Evolutionary conservation across 495 filamentous ascomycete species (phyloP), one percentile per base, ranked within the genome.

Genomic region (Penicillium goetzii): DNA sequence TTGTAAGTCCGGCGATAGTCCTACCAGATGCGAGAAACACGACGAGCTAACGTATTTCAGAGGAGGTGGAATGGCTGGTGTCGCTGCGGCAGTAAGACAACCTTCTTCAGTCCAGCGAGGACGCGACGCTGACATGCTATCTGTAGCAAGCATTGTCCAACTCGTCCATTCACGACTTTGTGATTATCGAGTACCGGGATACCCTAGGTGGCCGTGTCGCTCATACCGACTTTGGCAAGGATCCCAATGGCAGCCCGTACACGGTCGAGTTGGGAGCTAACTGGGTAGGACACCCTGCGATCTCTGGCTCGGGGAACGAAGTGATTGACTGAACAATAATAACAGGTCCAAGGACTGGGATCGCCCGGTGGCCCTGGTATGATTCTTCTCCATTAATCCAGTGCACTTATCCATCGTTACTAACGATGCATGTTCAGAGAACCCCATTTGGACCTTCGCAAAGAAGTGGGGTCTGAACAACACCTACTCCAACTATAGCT

Each of bases 61-160:
- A 23, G 71, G 71, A 41, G 69, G 68, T 60, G 71, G 69, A 47
- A 83, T 85, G 58, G 81, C 88, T 4, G 88, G 88, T 28, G 88
- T 90, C 49, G 87, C 87, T n/a, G 87, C 88, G 25, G 88, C 88
- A 32, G 81, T 83, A 72, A 57, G 74, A 36, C 10, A 12, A 17
- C 2, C 19, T 34, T 6, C 26, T 3, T 25, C 23, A 7, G 9
- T 11, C 11, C 17, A 40, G 2, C 17, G 17, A 17, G 49, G 26
- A 4, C 14, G n/a, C 34, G 26, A 33, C 32, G 10, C 51, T 61
- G 1, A 61, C n/a, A 11, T 15, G 15, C 4, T 17, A 4, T 7
- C 4, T 51, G n/a, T 61, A 64, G 61, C 66, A 68, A 64, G 66
- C 66, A 28, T 41, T 68, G 26, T 56, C 55, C 2, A 68, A 68